These are phyloP conservation scores for Prunus kanzakura DNA, from an alignment of 306 rosid genomes.

Conservation along the genomic window DNA sequence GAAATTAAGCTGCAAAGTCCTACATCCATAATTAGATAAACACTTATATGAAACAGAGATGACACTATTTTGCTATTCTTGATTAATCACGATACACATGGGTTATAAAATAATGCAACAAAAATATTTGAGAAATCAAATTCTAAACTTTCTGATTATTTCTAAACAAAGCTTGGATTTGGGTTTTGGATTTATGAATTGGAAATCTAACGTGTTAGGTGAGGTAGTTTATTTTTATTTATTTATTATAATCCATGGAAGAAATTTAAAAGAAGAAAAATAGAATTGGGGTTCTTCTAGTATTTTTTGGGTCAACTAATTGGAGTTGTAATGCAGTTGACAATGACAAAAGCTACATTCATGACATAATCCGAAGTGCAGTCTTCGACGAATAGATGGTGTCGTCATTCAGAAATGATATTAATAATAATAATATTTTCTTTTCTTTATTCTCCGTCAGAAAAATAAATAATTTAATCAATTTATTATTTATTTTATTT, in stretches of 20 bases:
- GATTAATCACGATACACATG: background rate
- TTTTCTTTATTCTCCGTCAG: background rate
- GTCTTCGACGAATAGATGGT: background rate
- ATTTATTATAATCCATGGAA: background rate
- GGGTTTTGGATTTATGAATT: constrained; percentile 3
- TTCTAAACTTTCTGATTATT: background rate
- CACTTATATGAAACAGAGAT: no score
- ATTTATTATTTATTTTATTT: no score
- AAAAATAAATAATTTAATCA: background rate
- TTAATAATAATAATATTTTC: no score
- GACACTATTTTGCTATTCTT: no score
- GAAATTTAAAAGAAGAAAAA: background rate
- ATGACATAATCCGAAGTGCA: background rate
- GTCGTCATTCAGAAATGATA: background rate
- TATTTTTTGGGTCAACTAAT: background rate
- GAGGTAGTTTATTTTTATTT: background rate
- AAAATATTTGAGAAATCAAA: background rate
- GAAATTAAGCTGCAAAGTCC: background rate
- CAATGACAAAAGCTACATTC: background rate
- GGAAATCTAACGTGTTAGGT: background rate
- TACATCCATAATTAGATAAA: background rate
- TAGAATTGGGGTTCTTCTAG: background rate
- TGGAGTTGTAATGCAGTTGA: background rate
- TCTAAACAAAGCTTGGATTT: background rate
- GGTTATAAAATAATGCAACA: background rate